These are phyloP conservation scores for Melaleuca quinquenervia DNA, from an alignment of 345 rosid genomes.

Conservation along the genomic window DNA sequence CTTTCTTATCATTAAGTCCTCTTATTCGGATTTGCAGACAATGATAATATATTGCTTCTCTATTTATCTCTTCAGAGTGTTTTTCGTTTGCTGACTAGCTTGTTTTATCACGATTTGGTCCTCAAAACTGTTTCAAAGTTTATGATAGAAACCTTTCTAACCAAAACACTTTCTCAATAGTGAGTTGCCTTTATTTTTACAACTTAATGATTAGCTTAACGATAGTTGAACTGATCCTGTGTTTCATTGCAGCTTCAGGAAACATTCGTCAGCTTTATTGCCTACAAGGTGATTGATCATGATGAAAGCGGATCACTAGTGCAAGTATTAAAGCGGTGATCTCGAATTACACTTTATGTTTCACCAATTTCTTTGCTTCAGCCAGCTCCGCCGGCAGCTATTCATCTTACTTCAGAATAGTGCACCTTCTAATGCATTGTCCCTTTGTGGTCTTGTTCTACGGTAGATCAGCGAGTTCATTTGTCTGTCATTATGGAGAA, in stretches of 20 bases:
- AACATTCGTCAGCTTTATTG: slow-evolving; percentile 98
- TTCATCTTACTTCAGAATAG: background rate
- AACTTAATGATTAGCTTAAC: background rate
- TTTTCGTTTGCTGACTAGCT: background rate
- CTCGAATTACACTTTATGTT: slow-evolving; percentile 4
- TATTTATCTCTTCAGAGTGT: background rate
- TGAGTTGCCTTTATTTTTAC: background rate
- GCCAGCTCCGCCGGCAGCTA: background rate
- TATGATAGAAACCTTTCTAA: background rate
- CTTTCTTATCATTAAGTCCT: background rate
- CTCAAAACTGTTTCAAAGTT: background rate
- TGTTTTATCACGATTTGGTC: background rate
- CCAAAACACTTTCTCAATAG: background rate
- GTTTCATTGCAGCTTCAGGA: slow-evolving; percentile 60
- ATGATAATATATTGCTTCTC: background rate
- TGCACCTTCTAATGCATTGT: background rate
- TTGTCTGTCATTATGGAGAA: background rate
- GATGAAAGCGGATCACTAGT: background rate
- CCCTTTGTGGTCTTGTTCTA: background rate
- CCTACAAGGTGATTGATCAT: slow-evolving; percentile 68
- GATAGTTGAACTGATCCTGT: background rate
- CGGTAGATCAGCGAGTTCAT: background rate
- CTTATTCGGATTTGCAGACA: background rate
- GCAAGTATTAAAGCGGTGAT: slow-evolving; percentile 7
- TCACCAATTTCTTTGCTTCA: background rate